Conservation (phyloP, 179 eudicot species). For the Camellia oleifera region DNA sequence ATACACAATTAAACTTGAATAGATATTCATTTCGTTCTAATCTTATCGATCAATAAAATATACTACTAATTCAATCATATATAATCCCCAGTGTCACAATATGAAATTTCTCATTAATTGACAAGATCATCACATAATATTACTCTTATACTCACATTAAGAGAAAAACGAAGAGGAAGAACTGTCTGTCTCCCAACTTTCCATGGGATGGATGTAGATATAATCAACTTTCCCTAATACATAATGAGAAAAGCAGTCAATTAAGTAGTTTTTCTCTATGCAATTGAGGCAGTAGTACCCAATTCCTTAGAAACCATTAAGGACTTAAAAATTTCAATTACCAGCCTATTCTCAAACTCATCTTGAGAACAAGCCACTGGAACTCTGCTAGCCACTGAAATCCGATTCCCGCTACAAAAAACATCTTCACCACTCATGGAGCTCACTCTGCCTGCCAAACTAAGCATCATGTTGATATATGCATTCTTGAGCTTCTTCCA, state of each 20-base stretch:
- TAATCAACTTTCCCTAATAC: neutral
- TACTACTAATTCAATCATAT: too few relatives aligned
- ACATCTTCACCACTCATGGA: constrained; percentile 18
- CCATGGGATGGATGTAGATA: neutral
- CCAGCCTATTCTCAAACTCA: constrained; percentile 49
- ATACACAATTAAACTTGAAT: too few relatives aligned
- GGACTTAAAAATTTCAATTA: constrained; percentile 51
- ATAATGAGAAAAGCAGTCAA: neutral
- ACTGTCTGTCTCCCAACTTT: neutral
- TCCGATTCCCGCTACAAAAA: constrained; percentile 38
- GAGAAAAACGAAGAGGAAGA: neutral
- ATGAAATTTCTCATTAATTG: too few relatives aligned
- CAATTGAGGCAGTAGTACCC: neutral
- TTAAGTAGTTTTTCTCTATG: neutral
- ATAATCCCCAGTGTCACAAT: too few relatives aligned
- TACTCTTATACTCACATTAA: too few relatives aligned
- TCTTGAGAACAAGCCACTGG: constrained; percentile 26
- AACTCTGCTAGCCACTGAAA: constrained; percentile 32
- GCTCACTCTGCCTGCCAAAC: constrained; percentile 38
- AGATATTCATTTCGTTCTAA: too few relatives aligned
- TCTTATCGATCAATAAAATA: too few relatives aligned
- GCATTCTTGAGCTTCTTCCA: constrained; percentile 56
- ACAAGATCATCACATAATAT: too few relatives aligned
- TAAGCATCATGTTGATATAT: constrained; percentile 62
- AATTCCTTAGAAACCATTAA: constrained; percentile 46